Evolutionary conservation across 257 asterid genomes (phyloP), one percentile per base, ranked within the genome.

Genomic region (Penstemon barbatus): DNA sequence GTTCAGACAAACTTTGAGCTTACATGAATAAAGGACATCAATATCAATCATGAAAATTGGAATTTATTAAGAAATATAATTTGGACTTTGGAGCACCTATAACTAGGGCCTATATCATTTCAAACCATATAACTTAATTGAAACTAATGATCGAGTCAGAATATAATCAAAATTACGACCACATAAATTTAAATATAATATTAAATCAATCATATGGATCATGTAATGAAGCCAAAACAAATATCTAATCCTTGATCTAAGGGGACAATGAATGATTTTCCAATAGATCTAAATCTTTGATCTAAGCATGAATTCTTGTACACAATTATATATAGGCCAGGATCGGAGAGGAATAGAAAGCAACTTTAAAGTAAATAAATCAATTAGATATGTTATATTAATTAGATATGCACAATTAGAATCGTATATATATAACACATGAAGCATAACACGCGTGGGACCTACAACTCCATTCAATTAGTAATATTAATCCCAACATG

Each of bases 371-470:
- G 53, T 15, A n/a, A 49, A 8, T 8, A 49, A 49, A 49, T 12
- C 42, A 52, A 6, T 0, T 64, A 25, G 33, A 25, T 51, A 15
- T 15, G 18, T 15, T 15, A 15, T 15, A 15, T 15, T 33, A 25
- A 39, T 61, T 33, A 25, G 62, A 42, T 62, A 54, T 64, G 69
- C 67, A 25, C 33, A 25, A 61, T 69, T 13, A 78, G 84, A 79
- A 82, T 80, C 78, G 77, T 15, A 15, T 15, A 15, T 15, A 15
- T 15, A 15, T 72, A 60, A 81, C 88, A 87, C 87, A 86, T 85
- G 86, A 75, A 66, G 50, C 59, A 59, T 57, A 70, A 74, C 73
- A 59, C 15, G n/a, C 13, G 72, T 80, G 84, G 84, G 88, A 57
- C 78, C 89, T 75, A 75, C 66, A 7, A 11, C 67, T 56, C 74